Conservation (phyloP, 2,329 filamentous ascomycete genomes). For the Arthroderma sp. region DNA sequence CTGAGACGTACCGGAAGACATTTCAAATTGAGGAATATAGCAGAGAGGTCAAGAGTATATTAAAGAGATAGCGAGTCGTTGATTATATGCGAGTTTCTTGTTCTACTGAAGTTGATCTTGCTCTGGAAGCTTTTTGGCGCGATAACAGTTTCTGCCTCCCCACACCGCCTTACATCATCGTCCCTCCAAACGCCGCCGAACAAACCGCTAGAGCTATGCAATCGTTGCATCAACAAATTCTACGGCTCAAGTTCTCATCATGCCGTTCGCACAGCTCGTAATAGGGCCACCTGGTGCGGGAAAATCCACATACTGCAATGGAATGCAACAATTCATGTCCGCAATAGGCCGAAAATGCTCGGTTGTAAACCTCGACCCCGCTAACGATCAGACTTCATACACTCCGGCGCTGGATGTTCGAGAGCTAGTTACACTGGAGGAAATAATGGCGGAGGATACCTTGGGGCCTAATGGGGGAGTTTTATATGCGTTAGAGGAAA, state of each 20-base stretch:
- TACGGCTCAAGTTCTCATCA: conserved; percentile 13
- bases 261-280: conserved; percentile 62
- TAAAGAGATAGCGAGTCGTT: too few species aligned
- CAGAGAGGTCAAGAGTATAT: too few species aligned
- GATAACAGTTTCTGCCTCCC: not conserved
- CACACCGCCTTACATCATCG: not conserved
- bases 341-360: conserved; percentile 92
- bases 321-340: conserved; percentile 96
- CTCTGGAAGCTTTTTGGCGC: not conserved
- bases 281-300: conserved; percentile 90
- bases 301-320: conserved; percentile 97
- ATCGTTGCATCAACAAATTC: too few species aligned
- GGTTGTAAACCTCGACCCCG: conserved; percentile 90
- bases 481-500: conserved; percentile 84
- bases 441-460: conserved; percentile 84
- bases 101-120: too few species aligned
- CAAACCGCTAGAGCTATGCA: too few species aligned
- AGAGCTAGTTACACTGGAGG: conserved; percentile 75
- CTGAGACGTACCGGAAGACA: too few species aligned
- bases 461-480: conserved; percentile 88
- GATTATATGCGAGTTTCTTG: too few species aligned
- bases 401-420: conserved; percentile 83
- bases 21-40: too few species aligned
- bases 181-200: not conserved
- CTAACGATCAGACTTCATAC: conserved; percentile 86